Base-by-base conservation (phyloP, 805 yeast genomes). In the Maudiozyma serrabonitensis region DNA sequence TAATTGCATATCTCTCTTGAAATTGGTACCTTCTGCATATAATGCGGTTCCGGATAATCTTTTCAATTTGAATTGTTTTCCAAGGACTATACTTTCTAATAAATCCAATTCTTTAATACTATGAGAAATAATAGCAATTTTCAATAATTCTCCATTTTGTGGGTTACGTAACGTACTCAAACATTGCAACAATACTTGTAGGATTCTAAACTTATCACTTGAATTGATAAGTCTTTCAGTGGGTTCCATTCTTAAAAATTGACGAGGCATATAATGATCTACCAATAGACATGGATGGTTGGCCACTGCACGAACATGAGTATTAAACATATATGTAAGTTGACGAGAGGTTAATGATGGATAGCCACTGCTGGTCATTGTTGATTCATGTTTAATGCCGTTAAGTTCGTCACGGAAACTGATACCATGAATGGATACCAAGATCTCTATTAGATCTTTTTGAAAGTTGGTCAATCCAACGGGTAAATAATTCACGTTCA, bases 31-130 rank as follows among this genome's bases (percentile, higher is more conserved):
- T 46, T 63, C 63, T 34, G 76, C 79, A 54, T 73, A 76, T 23
- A 83, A 64, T 18, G 82, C 76, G 0, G 80, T 72, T 15, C 87
- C 87, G 23, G 88, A 79, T 56, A 82, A 76, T 55, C 95, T 76
- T 52, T 75, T 75, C 59, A 84, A 84, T 52, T 75, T 74, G 38
- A 87, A 65, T 37, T 71, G 70, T 57, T 86, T 80, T 2, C 96
- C 96, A n/a, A 84, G 70, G 13, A 88, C 60, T 43, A 84, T 72
- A 0, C 90, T 85, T 63, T 89, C 97, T 6, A 89, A 72, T 43
- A 89, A 68, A 60, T 89, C 95, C 53, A 85, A 62, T 59, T 85
- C 93, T 59, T 83, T 81, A 21, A 82, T 73, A 56, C 73, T 76
- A 37, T 76, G 74, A 0, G 88, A 83, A 3, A 81, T 75, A 11